Evolutionary conservation across 2,329 filamentous ascomycete species (phyloP).

Genomic region (Zymoseptoria crescenta): DNA sequence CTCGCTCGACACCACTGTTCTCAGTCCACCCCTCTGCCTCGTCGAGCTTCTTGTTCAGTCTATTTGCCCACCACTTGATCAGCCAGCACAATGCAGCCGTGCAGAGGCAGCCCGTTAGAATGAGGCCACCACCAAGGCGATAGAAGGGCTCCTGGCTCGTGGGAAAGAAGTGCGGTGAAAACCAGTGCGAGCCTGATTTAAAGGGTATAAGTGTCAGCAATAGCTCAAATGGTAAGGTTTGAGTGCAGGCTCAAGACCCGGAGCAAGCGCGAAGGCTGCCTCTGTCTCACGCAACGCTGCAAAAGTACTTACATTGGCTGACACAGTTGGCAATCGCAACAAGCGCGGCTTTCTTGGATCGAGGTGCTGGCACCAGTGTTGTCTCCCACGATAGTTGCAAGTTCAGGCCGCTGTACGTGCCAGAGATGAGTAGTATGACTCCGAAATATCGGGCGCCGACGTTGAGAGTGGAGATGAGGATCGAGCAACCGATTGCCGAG

Average conservation of each 20-base stretch:
- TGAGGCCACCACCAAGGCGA: conserved; percentile 4
- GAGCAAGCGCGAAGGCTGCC: no score
- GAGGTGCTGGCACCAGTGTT: conserved; percentile 34
- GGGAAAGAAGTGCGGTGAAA: conserved; percentile 35
- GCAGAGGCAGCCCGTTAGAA: conserved; percentile 24
- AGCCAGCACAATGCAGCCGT: conserved; percentile 15
- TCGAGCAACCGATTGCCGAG: conserved; percentile 19
- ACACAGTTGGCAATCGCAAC: conserved; percentile 39
- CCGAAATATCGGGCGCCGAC: conserved; percentile 27
- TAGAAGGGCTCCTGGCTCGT: conserved; percentile 3
- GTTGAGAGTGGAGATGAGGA: conserved; percentile 27
- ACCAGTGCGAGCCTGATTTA: conserved; percentile 41
- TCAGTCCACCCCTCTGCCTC: conserved; percentile 19
- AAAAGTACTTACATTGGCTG: no score
- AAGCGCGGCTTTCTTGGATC: conserved; percentile 36
- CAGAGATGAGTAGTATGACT: conserved; percentile 27
- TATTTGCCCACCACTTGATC: conserved; percentile 22
- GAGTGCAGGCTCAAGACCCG: no score
- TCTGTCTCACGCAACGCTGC: no score
- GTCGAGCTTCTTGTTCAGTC: conserved; percentile 26
- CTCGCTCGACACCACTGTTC: conserved; percentile 23
- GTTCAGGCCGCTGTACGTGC: conserved; percentile 35
- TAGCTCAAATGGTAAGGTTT: no score
- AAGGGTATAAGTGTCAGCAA: no score
- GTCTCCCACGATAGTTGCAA: conserved; percentile 39